Evolutionary conservation across 257 asterid genomes (phyloP).

Genomic region (Agastache rugosa): DNA sequence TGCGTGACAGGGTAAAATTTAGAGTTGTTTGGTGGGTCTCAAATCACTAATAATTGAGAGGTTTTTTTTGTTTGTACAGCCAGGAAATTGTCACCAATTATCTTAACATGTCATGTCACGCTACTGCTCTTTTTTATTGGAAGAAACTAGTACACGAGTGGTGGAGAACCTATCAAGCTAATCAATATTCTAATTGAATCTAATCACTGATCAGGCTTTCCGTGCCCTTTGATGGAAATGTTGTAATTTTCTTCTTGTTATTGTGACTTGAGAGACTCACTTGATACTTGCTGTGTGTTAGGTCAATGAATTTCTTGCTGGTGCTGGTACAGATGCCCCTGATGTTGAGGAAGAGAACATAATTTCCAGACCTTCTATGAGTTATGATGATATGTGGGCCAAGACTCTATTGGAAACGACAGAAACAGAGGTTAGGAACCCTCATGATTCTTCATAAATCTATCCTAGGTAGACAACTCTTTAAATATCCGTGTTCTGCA

Average conservation of each 20-base stretch:
- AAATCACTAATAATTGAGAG: not conserved
- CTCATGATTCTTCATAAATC: slow-evolving; percentile 28
- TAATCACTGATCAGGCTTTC: not conserved
- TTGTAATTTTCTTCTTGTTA: slow-evolving; percentile 27
- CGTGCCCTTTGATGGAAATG: not conserved
- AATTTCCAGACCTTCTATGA: slow-evolving; percentile 89
- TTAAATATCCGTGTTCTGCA: slow-evolving; percentile 43
- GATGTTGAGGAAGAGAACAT: slow-evolving; percentile 97
- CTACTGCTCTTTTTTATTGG: slow-evolving; percentile 11
- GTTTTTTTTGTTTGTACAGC: not conserved
- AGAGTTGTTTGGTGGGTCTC: not conserved
- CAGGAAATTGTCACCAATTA: slow-evolving; percentile 13
- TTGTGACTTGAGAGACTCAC: slow-evolving; percentile 23
- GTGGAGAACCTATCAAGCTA: slow-evolving; percentile 6
- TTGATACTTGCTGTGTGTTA: slow-evolving; percentile 35
- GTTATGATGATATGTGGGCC: slow-evolving; percentile 99
- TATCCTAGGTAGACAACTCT: slow-evolving; percentile 1
- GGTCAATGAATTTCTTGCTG: slow-evolving; percentile 98
- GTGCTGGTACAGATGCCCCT: slow-evolving; percentile 99
- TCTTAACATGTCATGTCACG: not conserved
- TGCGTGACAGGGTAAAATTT: not conserved
- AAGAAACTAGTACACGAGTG: not conserved
- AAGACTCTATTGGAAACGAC: slow-evolving; percentile 93
- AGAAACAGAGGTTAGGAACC: slow-evolving; percentile 72
- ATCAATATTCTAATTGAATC: not conserved